phyloP scores from a whole-genome alignment of 192 early-diverging fungal genomes.

The Mortierella antarctica region DNA sequence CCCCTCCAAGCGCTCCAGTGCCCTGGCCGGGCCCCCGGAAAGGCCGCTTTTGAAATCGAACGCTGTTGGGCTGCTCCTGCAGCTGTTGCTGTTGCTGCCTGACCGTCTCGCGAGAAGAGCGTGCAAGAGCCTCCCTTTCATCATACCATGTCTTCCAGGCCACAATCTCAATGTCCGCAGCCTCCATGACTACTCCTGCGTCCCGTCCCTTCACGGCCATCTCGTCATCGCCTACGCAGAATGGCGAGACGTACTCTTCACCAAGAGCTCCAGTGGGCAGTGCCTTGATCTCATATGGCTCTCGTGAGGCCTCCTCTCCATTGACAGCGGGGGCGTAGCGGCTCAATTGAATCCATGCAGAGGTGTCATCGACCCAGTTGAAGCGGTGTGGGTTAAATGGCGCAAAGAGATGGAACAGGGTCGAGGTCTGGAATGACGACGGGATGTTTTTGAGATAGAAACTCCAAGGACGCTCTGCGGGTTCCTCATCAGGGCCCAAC shows the following conservation, averaged over 20 bases:
- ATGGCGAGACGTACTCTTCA: slow-evolving; percentile 36
- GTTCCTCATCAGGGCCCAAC: slow-evolving; percentile 58
- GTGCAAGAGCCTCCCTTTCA: slow-evolving; percentile 19
- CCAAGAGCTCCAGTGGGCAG: slow-evolving; percentile 54
- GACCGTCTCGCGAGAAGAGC: slow-evolving; percentile 4
- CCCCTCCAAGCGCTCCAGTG: too few relatives aligned
- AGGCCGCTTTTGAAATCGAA: not conserved
- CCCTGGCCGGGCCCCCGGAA: not conserved
- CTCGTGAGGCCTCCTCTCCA: slow-evolving; percentile 9
- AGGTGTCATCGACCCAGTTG: slow-evolving; percentile 61
- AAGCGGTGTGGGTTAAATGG: slow-evolving; percentile 58
- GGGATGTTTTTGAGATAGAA: slow-evolving; percentile 69
- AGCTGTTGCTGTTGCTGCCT: slow-evolving; percentile 7
- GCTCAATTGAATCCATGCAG: slow-evolving; percentile 65
- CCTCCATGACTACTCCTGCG: slow-evolving; percentile 50
- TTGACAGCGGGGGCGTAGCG: slow-evolving; percentile 15
- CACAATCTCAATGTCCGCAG: slow-evolving; percentile 55
- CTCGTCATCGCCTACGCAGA: slow-evolving; percentile 37
- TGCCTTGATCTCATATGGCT: slow-evolving; percentile 11
- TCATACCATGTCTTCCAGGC: slow-evolving; percentile 50
- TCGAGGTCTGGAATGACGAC: slow-evolving; percentile 49
- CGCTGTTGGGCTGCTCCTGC: not conserved
- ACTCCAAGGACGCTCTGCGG: slow-evolving; percentile 54
- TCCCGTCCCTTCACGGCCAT: slow-evolving; percentile 33
- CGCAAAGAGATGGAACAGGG: slow-evolving; percentile 61